Evolutionary conservation across 495 filamentous ascomycete genomes (phyloP).

Genomic region (Pseudoneurospora amorphoporcata): DNA sequence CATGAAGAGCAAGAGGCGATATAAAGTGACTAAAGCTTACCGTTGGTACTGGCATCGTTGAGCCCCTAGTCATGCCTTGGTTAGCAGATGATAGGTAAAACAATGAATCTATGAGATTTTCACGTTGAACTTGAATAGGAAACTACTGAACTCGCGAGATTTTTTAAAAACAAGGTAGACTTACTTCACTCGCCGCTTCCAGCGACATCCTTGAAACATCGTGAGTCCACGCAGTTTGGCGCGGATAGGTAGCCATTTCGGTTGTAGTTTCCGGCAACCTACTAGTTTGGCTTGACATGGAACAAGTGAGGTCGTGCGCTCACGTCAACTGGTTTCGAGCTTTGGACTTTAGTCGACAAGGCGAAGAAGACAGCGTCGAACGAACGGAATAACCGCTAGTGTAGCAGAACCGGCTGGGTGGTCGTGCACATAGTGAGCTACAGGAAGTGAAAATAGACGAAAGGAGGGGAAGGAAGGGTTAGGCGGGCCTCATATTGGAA

Average conservation of each 20-base stretch:
- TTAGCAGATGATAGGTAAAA: not conserved
- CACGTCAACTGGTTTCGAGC: not conserved
- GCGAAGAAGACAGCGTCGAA: not conserved
- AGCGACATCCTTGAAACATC: not conserved
- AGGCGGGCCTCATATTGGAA: not conserved
- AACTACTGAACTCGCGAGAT: not conserved
- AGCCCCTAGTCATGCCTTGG: not conserved
- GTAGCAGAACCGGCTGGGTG: not conserved
- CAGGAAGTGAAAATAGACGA: not conserved
- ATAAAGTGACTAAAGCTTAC: not conserved
- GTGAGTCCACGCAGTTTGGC: not conserved
- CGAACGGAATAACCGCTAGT: not conserved
- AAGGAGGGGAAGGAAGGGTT: not conserved
- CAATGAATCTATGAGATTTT: not conserved
- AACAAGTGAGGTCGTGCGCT: not conserved
- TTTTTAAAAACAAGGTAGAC: not conserved
- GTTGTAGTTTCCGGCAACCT: not conserved
- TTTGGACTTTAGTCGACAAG: not conserved
- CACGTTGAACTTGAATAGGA: not conserved
- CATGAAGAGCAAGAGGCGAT: not conserved
- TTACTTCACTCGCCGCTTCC: not conserved
- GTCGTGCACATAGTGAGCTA: not conserved
- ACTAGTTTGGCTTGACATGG: not conserved
- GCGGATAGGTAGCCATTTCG: not conserved
- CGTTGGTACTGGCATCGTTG: not conserved